Evolutionary conservation across 768 basidiomycete species (phyloP), one percentile per base, ranked within the genome.

Genomic region (Trametes cubensis): DNA sequence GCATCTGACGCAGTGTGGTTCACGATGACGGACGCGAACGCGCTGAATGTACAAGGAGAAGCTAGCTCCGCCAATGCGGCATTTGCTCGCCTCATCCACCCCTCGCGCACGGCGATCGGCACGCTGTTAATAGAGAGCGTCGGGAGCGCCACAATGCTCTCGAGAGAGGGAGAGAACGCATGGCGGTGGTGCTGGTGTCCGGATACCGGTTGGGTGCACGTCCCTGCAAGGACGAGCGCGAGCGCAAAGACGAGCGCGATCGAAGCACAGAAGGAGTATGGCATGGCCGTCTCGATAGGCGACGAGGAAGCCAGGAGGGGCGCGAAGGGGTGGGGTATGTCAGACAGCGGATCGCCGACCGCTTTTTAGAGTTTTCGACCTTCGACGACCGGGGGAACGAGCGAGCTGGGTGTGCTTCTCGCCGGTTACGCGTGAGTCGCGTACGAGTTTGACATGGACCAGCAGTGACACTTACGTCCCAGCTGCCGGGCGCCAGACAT

Each of bases 21-120:
- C 39, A 63, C 62, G 46, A 63, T 44, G 13, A 46, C 58, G 40
- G 57, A 45, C 13, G 57, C 62, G 53, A 59, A 63, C 47, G 62
- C 53, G 57, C 50, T 26, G 52, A 55, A 21, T 1, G 62, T n/a
- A 47, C 62, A 63, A 2, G 62, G 53, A 3, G 58, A 44, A 17
- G 25, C 52, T 11, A 54, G 39, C 40, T 59, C 57, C 3, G 46
- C 47, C 28, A 59, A 8, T 3, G 58, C 57, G 40, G 62, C 47
- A 39, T 63, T 63, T 11, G 57, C 58, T 11, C 41, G 52, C 14
- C 62, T 44, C 40, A 63, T 63, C 62, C 62, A 59, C 17, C 30
- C 38, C 42, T 54, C 52, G 21, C 58, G 62, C 7, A 58, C 58
- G 58, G 45, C 54, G 30, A 23, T 40, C 17, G 58, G 57, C 25